phyloP scores from a whole-genome alignment of 371 early-diverging fungal species.

The Mucor indicus region DNA sequence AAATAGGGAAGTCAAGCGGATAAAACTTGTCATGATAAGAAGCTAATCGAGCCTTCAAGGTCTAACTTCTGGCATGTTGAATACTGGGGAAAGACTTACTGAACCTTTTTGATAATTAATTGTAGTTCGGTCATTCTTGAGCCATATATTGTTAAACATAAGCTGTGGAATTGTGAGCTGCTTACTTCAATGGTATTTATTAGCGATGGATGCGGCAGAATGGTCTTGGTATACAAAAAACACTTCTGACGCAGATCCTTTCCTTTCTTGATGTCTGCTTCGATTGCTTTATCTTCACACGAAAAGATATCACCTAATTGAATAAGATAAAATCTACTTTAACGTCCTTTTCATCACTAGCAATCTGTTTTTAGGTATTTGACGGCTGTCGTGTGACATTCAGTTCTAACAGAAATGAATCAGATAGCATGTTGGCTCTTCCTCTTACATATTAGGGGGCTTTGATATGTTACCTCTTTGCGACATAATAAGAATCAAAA shows the following conservation, averaged over 20 bases:
- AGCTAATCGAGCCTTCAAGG: too few species aligned
- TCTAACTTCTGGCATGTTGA: too few species aligned
- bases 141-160: slow-evolving; percentile 1
- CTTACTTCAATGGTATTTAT: slow-evolving; percentile 10
- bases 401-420: slow-evolving; percentile 9
- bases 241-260: slow-evolving; percentile 2
- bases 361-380: slow-evolving; percentile 10
- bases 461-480: slow-evolving; percentile 6
- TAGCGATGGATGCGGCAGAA: slow-evolving; percentile 4
- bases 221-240: background rate
- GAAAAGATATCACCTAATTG: slow-evolving; percentile 14
- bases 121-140: too few species aligned
- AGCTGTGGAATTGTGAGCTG: slow-evolving; percentile 5
- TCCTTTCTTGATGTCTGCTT: slow-evolving; percentile 6
- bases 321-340: slow-evolving; percentile 6
- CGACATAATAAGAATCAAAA: slow-evolving; percentile 9
- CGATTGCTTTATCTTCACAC: slow-evolving; percentile 15
- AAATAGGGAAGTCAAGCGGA: too few species aligned
- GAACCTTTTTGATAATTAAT: too few species aligned
- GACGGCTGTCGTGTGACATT: slow-evolving; percentile 11
- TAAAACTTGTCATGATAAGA: too few species aligned
- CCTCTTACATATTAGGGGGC: background rate
- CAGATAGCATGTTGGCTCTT: background rate
- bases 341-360: slow-evolving; percentile 5
- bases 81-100: too few species aligned